Conservation (phyloP, 345 rosid genomes). For the Gossypium arboreum region DNA sequence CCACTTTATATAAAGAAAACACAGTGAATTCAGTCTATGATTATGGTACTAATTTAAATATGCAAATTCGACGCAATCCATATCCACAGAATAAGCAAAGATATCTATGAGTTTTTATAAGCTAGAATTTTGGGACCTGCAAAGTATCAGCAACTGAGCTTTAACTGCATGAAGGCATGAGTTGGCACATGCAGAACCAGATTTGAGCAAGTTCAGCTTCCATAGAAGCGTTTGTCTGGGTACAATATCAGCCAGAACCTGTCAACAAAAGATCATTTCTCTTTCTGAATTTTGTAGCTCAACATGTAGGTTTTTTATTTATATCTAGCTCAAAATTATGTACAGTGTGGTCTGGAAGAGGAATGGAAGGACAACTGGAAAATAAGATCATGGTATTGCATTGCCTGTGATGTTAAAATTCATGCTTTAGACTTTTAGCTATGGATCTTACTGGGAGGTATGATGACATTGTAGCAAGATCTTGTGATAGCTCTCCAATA, state of each 20-base stretch:
- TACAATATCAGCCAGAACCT: conserved; percentile 55
- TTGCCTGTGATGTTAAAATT: background rate
- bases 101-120: background rate
- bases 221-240: conserved; percentile 68
- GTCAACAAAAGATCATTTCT: conserved; percentile 24
- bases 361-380: background rate
- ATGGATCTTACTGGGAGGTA: conserved; percentile 31
- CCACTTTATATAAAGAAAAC: conserved; percentile 39
- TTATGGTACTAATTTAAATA: background rate
- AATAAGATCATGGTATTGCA: background rate
- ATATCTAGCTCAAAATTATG: background rate
- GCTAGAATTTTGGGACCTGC: conserved; percentile 38
- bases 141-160: conserved; percentile 59
- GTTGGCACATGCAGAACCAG: conserved; percentile 54
- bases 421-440: background rate
- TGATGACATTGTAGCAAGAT: conserved; percentile 30
- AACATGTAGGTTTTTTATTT: background rate
- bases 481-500: conserved; percentile 29
- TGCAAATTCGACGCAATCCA: background rate
- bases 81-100: background rate
- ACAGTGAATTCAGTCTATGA: background rate
- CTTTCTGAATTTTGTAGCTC: conserved; percentile 4
- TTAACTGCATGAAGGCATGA: conserved; percentile 47
- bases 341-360: background rate
- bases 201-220: conserved; percentile 66